phyloP scores from a whole-genome alignment of 2,329 filamentous ascomycete species.

The Coniochaeta sp. region DNA sequence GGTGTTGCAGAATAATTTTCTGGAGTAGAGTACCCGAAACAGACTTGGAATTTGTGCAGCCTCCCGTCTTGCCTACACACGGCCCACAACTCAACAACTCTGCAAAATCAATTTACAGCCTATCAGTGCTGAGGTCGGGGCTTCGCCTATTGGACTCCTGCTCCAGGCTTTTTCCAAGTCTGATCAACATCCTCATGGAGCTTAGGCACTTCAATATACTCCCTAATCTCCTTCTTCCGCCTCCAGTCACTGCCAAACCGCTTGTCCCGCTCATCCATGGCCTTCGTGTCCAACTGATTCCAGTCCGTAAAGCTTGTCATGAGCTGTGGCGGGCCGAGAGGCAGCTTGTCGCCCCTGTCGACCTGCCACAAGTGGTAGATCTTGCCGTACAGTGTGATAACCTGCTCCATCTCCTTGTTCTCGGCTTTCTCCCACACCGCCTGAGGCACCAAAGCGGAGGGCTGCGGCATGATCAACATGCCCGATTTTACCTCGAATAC shows the following conservation, averaged over 20 bases:
- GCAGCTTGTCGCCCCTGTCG: constrained; percentile 58
- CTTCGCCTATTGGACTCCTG: neutral
- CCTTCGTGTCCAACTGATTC: constrained; percentile 37
- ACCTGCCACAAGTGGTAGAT: constrained; percentile 83
- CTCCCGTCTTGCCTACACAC: neutral
- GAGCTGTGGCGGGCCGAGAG: constrained; percentile 42
- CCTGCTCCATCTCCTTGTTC: constrained; percentile 70
- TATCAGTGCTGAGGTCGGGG: no score
- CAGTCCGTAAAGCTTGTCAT: constrained; percentile 45
- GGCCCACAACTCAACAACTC: no score
- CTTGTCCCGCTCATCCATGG: constrained; percentile 34
- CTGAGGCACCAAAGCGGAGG: constrained; percentile 40
- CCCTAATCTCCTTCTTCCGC: constrained; percentile 34
- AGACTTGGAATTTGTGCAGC: neutral
- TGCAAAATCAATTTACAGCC: no score
- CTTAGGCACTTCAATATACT: constrained; percentile 29
- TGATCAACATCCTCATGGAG: constrained; percentile 29
- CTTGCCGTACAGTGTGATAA: constrained; percentile 72
- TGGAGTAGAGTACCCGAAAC: neutral
- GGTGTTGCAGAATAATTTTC: neutral
- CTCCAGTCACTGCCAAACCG: constrained; percentile 37
- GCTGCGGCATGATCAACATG: constrained; percentile 71
- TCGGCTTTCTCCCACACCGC: constrained; percentile 68
- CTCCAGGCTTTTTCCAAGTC: constrained; percentile 11
- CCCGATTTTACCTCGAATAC: constrained; percentile 69